Evolutionary conservation across 306 rosid genomes (phyloP).

Genomic region (Prinsepia uniflora): DNA sequence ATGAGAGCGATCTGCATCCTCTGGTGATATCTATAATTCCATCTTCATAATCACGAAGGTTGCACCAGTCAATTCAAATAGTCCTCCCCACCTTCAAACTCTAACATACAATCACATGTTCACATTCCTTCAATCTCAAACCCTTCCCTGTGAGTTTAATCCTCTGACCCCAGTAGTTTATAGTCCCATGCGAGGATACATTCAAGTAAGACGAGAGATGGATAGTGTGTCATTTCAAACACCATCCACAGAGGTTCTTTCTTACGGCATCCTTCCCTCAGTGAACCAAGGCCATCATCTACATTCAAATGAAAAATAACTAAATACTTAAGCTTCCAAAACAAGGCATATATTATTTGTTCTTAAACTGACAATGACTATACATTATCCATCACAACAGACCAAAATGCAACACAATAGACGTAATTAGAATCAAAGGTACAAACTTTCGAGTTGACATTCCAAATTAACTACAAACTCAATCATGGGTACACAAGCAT

Average conservation of each 20-base stretch:
- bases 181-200: conserved; percentile 74
- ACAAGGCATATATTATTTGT: not conserved
- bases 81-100: conserved; percentile 96
- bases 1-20: conserved; percentile 78
- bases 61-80: conserved; percentile 94
- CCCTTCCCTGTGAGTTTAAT: conserved; percentile 80
- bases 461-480: conserved; percentile 10
- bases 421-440: not conserved
- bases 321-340: not conserved
- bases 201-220: conserved; percentile 63
- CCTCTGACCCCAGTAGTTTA: conserved; percentile 84
- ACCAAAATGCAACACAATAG: not conserved
- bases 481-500: not conserved
- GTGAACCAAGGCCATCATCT: conserved; percentile 99
- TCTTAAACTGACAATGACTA: not conserved
- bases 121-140: conserved; percentile 81
- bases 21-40: conserved; percentile 88
- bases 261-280: conserved; percentile 65
- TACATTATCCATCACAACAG: not conserved
- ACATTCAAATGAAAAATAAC: conserved; percentile 16
- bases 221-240: conserved; percentile 67
- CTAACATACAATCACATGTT: conserved; percentile 90
- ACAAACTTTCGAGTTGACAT: not conserved
- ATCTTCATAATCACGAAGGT: conserved; percentile 76
- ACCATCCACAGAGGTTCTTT: conserved; percentile 93